These are phyloP conservation scores for Fusarium foetens DNA, from an alignment of 2,329 filamentous ascomycete species.

Conservation along the genomic window DNA sequence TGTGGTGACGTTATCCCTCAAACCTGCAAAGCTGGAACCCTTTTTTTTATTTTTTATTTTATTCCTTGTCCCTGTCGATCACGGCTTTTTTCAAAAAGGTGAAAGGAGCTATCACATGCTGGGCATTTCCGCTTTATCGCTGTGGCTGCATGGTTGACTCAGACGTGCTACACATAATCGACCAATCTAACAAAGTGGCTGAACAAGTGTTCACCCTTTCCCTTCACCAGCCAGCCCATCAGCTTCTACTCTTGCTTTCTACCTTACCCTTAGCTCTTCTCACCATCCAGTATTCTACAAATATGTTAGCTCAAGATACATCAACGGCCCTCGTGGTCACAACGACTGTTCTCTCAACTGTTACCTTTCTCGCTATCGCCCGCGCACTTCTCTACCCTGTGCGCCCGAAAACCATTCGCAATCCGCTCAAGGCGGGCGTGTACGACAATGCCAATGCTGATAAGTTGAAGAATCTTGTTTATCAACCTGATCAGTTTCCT, in stretches of 20 bases:
- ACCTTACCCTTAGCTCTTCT: not conserved
- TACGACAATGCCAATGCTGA: conserved; percentile 48
- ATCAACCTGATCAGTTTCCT: conserved; percentile 75
- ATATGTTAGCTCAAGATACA: conserved; percentile 27
- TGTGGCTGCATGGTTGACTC: conserved; percentile 12
- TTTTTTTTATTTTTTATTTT: not conserved
- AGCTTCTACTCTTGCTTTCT: not conserved
- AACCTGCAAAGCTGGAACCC: not conserved
- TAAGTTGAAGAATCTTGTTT: conserved; percentile 56
- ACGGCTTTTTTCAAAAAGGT: not conserved
- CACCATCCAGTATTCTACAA: not conserved
- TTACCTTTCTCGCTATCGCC: conserved; percentile 51
- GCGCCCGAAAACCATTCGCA: conserved; percentile 53
- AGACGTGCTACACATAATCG: not conserved
- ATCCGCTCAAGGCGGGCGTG: conserved; percentile 56
- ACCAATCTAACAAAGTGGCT: conserved; percentile 7
- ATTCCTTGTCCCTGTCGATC: conserved; percentile 1
- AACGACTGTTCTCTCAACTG: conserved; percentile 55
- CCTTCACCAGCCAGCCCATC: not conserved
- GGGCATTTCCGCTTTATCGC: not conserved
- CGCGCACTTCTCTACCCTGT: conserved; percentile 54
- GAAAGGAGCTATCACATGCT: not conserved
- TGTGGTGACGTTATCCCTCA: conserved; percentile 10
- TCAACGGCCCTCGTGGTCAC: conserved; percentile 49
- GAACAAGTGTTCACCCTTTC: conserved; percentile 14